These are phyloP conservation scores for Aspergillus sp. DNA, from an alignment of 2,329 filamentous ascomycete species.

Conservation along the genomic window DNA sequence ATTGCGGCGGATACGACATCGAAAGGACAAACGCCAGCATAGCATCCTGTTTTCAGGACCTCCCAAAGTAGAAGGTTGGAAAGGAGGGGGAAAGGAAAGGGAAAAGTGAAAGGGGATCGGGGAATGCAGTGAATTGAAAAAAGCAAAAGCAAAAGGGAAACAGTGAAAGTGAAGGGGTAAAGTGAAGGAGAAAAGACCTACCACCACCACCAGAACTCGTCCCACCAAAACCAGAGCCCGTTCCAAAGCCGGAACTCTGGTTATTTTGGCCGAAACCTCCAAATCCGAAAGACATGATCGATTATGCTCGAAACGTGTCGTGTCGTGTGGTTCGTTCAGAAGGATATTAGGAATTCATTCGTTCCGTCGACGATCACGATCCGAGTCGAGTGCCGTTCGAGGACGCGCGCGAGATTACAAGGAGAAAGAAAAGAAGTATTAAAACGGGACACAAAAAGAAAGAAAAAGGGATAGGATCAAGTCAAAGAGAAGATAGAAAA, in stretches of 20 bases:
- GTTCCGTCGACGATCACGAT: slow-evolving; percentile 5
- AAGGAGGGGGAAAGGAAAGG: too few relatives aligned
- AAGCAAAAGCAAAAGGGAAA: neutral
- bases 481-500: neutral
- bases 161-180: slow-evolving; percentile 6
- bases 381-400: too few relatives aligned
- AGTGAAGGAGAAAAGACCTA: slow-evolving; percentile 19
- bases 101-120: too few relatives aligned
- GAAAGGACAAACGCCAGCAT: slow-evolving; percentile 18
- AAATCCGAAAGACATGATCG: slow-evolving; percentile 38
- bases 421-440: neutral
- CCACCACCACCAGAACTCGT: slow-evolving; percentile 17
- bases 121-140: too few relatives aligned
- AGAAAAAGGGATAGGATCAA: neutral
- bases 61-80: slow-evolving; percentile 1
- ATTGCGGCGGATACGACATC: slow-evolving; percentile 15
- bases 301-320: slow-evolving; percentile 6
- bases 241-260: slow-evolving; percentile 36
- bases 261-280: slow-evolving; percentile 55
- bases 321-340: slow-evolving; percentile 11
- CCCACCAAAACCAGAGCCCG: slow-evolving; percentile 29
- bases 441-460: neutral
- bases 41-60: slow-evolving; percentile 1
- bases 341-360: slow-evolving; percentile 21
- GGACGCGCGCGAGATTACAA: neutral